Base-by-base conservation (phyloP, 1,139 yeast genomes). In the Geotrichum armillariae region DNA sequence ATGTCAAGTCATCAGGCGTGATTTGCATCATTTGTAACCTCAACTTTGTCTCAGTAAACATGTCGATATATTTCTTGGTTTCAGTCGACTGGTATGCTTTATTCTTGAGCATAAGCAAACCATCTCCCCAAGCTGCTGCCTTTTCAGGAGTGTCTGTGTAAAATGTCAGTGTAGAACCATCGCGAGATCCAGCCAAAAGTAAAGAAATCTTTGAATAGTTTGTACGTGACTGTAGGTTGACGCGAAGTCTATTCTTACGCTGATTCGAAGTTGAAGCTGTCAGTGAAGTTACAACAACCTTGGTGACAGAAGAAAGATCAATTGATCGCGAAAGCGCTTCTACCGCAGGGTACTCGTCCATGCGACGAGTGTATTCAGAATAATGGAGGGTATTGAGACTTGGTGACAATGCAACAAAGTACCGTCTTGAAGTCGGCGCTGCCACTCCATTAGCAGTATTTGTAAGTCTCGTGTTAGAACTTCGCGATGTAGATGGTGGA, bases 81-180 rank as follows among this genome's bases (percentile, higher is more conserved):
- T 81, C 87, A 1, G 66, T 67, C 0, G 91, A 82, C 40, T 83
- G 70, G 40, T 62, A 63, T 3, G 62, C 55, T 36, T 67, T 68
- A 35, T 70, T 68, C 29, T 73, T 68, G 58, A 85, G 71, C 76
- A 87, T 73, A 63, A 80, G 81, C 52, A 88, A 67, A 1, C 95
- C 96, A 67, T 88, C 95, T 41, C 84, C 72, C 94, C 95, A 88
- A 9, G 83, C 80, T 53, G 78, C 79, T 47, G 85, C 82, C 53
- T 80, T 77, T 47, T 84, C 89, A 54, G 79, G 78, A 4, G 90
- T 83, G 56, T 86, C 93, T 6, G 87, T 79, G 65, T 77, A 86
- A 60, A 87, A 84, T 21, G 75, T 68, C 53, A 87, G 72, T 6
- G 61, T 49, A 3, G 63, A 57, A 5, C 58, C 57, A 18, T 58